phyloP scores from a whole-genome alignment of 208 protist genomes.

The Herpetomonas samuelpessoai region DNA sequence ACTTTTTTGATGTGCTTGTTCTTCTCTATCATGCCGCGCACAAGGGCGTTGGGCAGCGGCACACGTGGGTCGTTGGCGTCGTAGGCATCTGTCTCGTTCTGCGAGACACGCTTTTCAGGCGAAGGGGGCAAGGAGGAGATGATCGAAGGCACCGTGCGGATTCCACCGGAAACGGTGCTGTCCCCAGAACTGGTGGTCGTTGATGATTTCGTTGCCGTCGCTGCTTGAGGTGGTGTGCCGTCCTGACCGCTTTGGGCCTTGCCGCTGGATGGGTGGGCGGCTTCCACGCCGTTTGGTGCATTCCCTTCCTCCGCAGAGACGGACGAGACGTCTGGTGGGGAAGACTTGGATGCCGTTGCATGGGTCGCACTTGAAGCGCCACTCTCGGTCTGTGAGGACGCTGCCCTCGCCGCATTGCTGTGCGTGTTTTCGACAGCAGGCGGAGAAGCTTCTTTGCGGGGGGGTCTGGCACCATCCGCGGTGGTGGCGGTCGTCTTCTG shows the following conservation, averaged over 20 bases:
- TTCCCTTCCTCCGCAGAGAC: neutral
- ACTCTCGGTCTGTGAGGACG: too few relatives aligned
- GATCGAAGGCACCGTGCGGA: neutral
- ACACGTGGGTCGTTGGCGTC: neutral
- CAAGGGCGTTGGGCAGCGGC: constrained; percentile 10
- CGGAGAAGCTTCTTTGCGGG: too few relatives aligned
- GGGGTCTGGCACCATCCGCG: too few relatives aligned
- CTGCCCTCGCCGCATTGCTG: neutral
- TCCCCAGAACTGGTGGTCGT: neutral
- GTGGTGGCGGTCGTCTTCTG: neutral
- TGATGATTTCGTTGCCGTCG: neutral
- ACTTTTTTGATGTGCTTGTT: constrained; percentile 45
- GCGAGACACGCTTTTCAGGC: too few relatives aligned
- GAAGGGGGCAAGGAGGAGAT: neutral
- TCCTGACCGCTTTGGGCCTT: too few relatives aligned
- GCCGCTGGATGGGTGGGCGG: too few relatives aligned
- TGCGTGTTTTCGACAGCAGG: neutral
- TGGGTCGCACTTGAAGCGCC: too few relatives aligned
- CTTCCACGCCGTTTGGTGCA: too few relatives aligned
- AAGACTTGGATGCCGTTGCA: neutral
- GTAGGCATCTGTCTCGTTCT: neutral
- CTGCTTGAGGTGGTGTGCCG: too few relatives aligned
- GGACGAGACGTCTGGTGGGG: neutral
- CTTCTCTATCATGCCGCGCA: constrained; percentile 12
- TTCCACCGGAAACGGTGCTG: neutral